phyloP scores from a whole-genome alignment of 2,329 filamentous ascomycete species.

The Coniella vitis region DNA sequence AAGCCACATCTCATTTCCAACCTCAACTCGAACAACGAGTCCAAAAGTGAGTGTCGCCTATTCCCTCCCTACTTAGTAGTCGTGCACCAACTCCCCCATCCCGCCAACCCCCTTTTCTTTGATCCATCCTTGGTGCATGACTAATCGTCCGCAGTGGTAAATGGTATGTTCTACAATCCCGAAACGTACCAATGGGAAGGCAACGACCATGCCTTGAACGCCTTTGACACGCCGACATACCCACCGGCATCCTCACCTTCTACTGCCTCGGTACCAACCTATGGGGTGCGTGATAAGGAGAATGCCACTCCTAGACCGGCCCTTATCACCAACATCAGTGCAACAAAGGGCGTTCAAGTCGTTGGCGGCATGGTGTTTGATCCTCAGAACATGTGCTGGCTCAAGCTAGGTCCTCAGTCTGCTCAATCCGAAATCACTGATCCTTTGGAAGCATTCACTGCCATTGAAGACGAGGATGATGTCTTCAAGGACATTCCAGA shows the following conservation, averaged over 20 bases:
- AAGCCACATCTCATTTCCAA: constrained; percentile 90
- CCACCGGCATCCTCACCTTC: constrained; percentile 49
- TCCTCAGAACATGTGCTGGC: constrained; percentile 94
- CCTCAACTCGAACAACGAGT: constrained; percentile 64
- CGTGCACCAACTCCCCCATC: no score
- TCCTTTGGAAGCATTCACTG: constrained; percentile 58
- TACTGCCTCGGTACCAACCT: constrained; percentile 37
- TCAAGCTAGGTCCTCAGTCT: constrained; percentile 59
- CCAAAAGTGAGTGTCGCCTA: constrained; percentile 60
- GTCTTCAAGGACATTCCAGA: constrained; percentile 94
- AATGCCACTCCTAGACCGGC: constrained; percentile 59
- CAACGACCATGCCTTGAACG: constrained; percentile 77
- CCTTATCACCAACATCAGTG: constrained; percentile 84
- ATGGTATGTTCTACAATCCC: constrained; percentile 96
- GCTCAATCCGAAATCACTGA: constrained; percentile 45
- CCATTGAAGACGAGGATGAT: constrained; percentile 80
- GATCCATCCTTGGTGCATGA: neutral
- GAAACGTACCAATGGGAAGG: constrained; percentile 86
- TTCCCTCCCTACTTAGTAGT: no score
- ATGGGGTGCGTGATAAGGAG: constrained; percentile 48
- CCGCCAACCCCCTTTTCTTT: neutral
- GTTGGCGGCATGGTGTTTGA: constrained; percentile 99
- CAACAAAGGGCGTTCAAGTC: constrained; percentile 80
- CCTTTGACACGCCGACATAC: constrained; percentile 66
- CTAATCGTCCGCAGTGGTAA: constrained; percentile 53